A percentile compares a stretch with the other conserved stretches of the same genome.
phyloP scores from a whole-genome alignment of 2,329 filamentous ascomycete genomes.

The Apiospora marii region DNA sequence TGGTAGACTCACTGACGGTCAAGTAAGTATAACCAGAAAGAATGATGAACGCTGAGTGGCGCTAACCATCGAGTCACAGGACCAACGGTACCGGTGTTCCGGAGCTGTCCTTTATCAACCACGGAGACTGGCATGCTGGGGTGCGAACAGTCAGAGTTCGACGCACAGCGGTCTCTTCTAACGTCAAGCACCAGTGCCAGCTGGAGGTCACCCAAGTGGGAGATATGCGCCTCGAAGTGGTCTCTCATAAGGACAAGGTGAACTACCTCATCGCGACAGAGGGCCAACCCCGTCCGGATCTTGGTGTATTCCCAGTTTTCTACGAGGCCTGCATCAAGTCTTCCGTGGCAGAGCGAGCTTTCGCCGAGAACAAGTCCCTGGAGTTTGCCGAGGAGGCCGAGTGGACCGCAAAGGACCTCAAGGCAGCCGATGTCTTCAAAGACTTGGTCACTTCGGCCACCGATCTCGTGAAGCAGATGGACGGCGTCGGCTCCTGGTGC shows the following conservation, averaged over 20 bases:
- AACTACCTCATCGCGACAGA: conserved; percentile 27
- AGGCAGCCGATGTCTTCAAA: conserved; percentile 33
- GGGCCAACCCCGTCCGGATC: conserved; percentile 16
- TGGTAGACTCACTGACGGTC: conserved; percentile 36
- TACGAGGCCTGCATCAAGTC: conserved; percentile 39
- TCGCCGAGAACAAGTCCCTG: conserved; percentile 37
- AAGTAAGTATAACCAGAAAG: conserved; percentile 35
- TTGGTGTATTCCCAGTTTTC: conserved; percentile 33
- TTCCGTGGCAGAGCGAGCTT: conserved; percentile 31
- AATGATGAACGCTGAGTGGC: conserved; percentile 20
- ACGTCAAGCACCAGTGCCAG: conserved; percentile 18
- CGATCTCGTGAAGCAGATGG: conserved; percentile 38
- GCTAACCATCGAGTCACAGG: conserved; percentile 29
- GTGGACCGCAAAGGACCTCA: conserved; percentile 36
- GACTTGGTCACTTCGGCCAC: conserved; percentile 35
- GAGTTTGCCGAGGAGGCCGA: conserved; percentile 37
- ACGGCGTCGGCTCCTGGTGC: conserved; percentile 40
- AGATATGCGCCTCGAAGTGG: conserved; percentile 34
- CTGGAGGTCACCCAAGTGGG: conserved; percentile 40
- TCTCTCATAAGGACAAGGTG: neutral
- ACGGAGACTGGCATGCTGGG: conserved; percentile 33
- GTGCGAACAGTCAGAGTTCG: conserved; percentile 34
- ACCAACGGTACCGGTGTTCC: conserved; percentile 31
- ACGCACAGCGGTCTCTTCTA: conserved; percentile 35
- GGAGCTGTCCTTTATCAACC: conserved; percentile 34